A percentile compares a stretch with the other conserved stretches of the same genome.
phyloP scores from a whole-genome alignment of 768 basidiomycete genomes.

The Leccinum longicurvipes region DNA sequence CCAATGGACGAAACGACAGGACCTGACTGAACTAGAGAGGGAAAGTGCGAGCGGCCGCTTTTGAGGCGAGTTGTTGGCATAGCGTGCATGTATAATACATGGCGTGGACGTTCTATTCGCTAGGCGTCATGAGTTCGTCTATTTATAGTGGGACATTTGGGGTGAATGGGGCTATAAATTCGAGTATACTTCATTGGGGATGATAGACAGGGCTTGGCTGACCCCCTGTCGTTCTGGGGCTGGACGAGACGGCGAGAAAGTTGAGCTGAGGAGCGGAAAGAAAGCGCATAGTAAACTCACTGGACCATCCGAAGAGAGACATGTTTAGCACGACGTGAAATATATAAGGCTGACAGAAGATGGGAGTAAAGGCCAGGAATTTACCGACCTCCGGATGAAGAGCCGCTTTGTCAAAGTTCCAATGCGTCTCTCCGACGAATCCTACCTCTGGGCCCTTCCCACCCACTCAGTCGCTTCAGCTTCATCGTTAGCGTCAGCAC shows the following conservation, averaged over 20 bases:
- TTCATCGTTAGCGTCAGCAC: too few species aligned
- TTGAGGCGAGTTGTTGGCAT: not conserved
- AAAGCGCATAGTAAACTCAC: not conserved
- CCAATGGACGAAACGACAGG: not conserved
- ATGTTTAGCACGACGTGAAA: too few species aligned
- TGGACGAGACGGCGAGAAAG: too few species aligned
- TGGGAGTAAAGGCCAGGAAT: too few species aligned
- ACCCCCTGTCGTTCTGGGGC: too few species aligned
- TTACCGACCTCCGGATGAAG: too few species aligned
- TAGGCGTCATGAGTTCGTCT: too few species aligned
- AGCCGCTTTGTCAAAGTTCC: too few species aligned
- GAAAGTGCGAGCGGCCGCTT: not conserved
- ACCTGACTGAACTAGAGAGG: not conserved
- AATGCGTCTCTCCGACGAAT: slow-evolving; percentile 34
- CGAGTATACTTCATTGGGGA: not conserved
- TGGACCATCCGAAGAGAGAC: not conserved
- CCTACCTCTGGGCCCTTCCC: slow-evolving; percentile 32
- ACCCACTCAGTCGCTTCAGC: slow-evolving; percentile 16
- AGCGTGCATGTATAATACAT: too few species aligned
- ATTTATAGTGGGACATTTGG: not conserved
- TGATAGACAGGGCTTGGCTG: not conserved
- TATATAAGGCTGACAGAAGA: too few species aligned
- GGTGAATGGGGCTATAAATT: not conserved
- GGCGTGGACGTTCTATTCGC: too few species aligned
- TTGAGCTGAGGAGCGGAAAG: not conserved